These are phyloP conservation scores for Triticum dicoccoides DNA, from an alignment of 176 grass and related monocot species.

Conservation along the genomic window DNA sequence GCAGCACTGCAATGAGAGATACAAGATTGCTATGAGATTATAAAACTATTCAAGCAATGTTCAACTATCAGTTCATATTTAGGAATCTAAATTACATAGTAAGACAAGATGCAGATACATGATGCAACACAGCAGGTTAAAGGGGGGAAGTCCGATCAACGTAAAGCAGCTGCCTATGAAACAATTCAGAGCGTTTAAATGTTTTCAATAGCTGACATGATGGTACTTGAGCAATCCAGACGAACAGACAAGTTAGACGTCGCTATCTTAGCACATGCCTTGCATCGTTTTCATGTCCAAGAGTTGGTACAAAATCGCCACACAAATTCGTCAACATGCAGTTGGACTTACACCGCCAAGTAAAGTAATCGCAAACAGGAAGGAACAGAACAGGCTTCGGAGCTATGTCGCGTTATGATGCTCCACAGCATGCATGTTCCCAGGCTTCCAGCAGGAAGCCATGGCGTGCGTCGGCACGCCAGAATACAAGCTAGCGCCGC, in stretches of 20 bases:
- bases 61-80: background rate
- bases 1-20: constrained; percentile 59
- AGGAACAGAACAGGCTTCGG: no score
- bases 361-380: no score
- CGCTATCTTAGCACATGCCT: background rate
- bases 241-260: background rate
- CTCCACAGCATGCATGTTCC: no score
- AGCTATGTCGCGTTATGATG: no score
- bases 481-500: background rate
- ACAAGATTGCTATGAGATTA: background rate
- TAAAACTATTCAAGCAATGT: background rate
- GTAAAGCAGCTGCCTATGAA: background rate
- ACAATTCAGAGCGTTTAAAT: background rate
- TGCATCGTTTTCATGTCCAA: background rate
- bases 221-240: background rate
- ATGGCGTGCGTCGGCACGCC: background rate
- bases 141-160: no score
- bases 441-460: background rate
- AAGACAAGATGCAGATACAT: background rate
- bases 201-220: background rate
- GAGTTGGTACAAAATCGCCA: background rate
- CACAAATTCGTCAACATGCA: background rate
- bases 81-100: background rate
- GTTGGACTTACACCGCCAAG: background rate
- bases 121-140: background rate